A percentile compares a stretch with the other conserved stretches of the same genome.
phyloP scores from a whole-genome alignment of 257 asterid species.

The Echium plantagineum region DNA sequence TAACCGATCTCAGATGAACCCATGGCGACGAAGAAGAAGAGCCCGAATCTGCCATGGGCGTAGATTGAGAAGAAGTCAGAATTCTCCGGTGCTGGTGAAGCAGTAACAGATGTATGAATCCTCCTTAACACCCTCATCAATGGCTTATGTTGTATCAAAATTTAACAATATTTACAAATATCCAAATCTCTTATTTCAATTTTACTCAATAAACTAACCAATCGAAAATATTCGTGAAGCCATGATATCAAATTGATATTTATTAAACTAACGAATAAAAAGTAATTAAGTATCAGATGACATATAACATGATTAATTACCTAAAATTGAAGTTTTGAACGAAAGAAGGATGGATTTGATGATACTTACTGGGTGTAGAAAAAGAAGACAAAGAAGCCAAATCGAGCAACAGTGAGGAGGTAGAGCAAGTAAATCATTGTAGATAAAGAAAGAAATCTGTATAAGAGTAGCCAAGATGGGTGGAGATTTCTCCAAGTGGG shows the following conservation, averaged over 20 bases:
- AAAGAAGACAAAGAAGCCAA: conserved; percentile 62
- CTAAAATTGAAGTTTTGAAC: background rate
- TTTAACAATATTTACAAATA: conserved; percentile 12
- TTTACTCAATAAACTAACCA: too few species aligned
- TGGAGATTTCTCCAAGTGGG: conserved; percentile 71
- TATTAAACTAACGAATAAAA: too few species aligned
- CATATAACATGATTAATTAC: too few species aligned
- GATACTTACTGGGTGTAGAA: conserved; percentile 92
- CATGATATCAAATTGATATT: too few species aligned
- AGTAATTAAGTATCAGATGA: too few species aligned
- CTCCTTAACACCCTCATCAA: conserved; percentile 60
- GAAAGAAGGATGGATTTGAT: background rate
- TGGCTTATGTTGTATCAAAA: conserved; percentile 60
- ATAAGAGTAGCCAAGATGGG: conserved; percentile 64
- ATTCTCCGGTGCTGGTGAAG: conserved; percentile 24
- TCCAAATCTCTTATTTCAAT: too few species aligned
- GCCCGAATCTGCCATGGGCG: background rate
- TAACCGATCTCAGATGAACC: conserved; percentile 65
- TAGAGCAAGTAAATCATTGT: conserved; percentile 56
- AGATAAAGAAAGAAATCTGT: conserved; percentile 51
- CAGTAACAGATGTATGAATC: conserved; percentile 36
- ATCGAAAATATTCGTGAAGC: too few species aligned
- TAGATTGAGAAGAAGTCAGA: background rate
- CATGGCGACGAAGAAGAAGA: conserved; percentile 43
- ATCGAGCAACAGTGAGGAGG: conserved; percentile 29